These are phyloP conservation scores for Fomitopsis serialis DNA, from an alignment of 768 basidiomycete species.

Conservation along the genomic window DNA sequence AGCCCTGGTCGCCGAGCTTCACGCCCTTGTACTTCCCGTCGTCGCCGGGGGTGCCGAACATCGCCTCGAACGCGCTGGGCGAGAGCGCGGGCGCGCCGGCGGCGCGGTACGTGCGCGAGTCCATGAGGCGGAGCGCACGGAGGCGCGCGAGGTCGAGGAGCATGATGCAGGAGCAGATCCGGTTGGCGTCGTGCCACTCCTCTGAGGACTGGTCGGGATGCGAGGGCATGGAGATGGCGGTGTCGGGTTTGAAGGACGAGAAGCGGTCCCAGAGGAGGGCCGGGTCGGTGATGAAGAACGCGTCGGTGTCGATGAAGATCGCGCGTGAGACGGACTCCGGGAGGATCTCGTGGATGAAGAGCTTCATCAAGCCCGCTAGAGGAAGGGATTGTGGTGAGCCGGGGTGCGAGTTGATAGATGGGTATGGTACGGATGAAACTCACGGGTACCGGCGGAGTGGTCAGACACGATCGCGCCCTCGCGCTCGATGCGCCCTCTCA, in stretches of 20 bases:
- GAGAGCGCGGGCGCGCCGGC: constrained; percentile 27
- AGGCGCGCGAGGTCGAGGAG: constrained; percentile 43
- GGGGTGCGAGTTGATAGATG: background rate
- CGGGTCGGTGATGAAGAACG: constrained; percentile 44
- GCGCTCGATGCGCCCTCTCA: constrained; percentile 38
- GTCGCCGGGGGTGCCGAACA: constrained; percentile 35
- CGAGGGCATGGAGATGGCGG: constrained; percentile 38
- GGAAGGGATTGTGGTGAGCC: background rate
- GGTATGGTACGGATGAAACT: constrained; percentile 17
- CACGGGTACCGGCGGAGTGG: constrained; percentile 44
- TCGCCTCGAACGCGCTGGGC: constrained; percentile 37
- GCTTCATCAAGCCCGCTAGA: constrained; percentile 46
- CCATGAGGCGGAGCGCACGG: constrained; percentile 40
- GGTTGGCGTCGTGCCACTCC: constrained; percentile 41
- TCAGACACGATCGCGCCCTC: constrained; percentile 41
- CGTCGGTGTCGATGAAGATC: constrained; percentile 50
- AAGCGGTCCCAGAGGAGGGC: constrained; percentile 41
- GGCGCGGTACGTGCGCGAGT: constrained; percentile 34
- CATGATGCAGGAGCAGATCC: constrained; percentile 49
- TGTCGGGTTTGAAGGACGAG: constrained; percentile 24
- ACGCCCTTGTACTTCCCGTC: constrained; percentile 38
- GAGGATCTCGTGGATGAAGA: constrained; percentile 47
- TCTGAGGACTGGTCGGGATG: constrained; percentile 36
- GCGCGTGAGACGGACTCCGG: constrained; percentile 36
- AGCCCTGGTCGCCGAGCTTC: constrained; percentile 47